These are phyloP conservation scores for Talaromyces stipitatus DNA, from an alignment of 495 filamentous ascomycete species.

Conservation along the genomic window DNA sequence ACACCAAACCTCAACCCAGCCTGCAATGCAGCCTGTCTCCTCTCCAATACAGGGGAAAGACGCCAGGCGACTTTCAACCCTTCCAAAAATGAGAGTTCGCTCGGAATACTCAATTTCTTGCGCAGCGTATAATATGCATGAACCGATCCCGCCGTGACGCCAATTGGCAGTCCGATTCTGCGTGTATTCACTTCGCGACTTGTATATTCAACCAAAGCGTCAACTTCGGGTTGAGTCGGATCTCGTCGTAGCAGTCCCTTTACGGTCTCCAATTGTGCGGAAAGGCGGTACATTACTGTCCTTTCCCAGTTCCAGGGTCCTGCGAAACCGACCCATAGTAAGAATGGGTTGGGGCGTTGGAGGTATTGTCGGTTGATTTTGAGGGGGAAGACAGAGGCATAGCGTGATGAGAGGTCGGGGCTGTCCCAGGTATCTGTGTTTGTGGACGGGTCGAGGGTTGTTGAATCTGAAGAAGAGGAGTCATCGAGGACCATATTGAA, in stretches of 20 bases:
- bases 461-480: background rate
- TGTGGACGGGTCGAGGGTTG: background rate
- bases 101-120: background rate
- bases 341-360: slow-evolving; percentile 12
- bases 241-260: slow-evolving; percentile 16
- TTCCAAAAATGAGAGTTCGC: background rate
- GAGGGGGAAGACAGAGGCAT: slow-evolving; percentile 3
- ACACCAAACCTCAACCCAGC: slow-evolving; percentile 17
- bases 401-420: background rate
- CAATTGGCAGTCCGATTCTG: slow-evolving; percentile 14
- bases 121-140: slow-evolving; percentile 1
- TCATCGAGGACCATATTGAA: slow-evolving; percentile 1
- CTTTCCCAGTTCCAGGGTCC: slow-evolving; percentile 16
- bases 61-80: background rate
- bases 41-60: background rate
- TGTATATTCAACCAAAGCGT: slow-evolving; percentile 19
- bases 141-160: slow-evolving; percentile 3
- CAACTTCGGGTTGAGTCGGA: slow-evolving; percentile 29
- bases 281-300: slow-evolving; percentile 6
- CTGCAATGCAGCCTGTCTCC: background rate
- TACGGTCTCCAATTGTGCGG: slow-evolving; percentile 12
- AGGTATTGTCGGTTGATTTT: slow-evolving; percentile 1
- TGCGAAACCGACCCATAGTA: slow-evolving; percentile 23
- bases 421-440: slow-evolving; percentile 5
- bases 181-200: slow-evolving; percentile 16